phyloP scores from a whole-genome alignment of 139 green algal genomes.

The Dunaliella primolecta region DNA sequence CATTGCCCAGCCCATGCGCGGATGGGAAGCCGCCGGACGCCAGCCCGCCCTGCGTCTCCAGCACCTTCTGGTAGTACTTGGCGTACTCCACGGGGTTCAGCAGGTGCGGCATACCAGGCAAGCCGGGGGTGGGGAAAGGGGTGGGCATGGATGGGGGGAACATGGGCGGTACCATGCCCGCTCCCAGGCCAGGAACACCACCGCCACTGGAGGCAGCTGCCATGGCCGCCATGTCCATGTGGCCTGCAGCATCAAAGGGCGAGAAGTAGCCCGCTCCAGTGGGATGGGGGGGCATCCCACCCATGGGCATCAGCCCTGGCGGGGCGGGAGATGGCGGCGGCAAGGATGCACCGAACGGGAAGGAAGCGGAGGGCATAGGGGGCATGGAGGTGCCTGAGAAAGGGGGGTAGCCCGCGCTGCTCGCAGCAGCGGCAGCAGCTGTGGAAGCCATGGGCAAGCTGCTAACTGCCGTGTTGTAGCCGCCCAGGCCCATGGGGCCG shows the following conservation, averaged over 20 bases:
- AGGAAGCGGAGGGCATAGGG: no score
- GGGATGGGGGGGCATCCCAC: no score
- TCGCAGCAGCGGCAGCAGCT: neutral
- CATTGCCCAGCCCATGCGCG: neutral
- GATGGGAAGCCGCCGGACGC: neutral
- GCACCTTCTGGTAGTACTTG: slow-evolving; percentile 29
- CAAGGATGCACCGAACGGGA: neutral
- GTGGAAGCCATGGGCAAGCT: neutral
- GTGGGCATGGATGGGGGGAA: neutral
- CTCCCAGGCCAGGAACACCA: neutral
- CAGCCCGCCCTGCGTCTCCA: slow-evolving; percentile 23
- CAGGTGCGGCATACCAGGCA: neutral
- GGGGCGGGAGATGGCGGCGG: no score
- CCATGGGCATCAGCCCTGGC: neutral
- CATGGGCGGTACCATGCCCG: neutral
- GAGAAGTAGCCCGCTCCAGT: neutral
- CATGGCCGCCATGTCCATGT: neutral
- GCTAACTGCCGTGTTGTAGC: neutral
- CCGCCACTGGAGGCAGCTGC: neutral
- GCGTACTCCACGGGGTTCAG: slow-evolving; percentile 12
- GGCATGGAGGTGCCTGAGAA: neutral
- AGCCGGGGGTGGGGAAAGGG: no score
- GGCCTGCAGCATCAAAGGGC: neutral
- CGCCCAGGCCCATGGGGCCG: neutral
- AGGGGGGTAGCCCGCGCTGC: neutral